Percentiles rank a stretch among this genome's conserved stretches.
phyloP scores from a whole-genome alignment of 2,329 filamentous ascomycete genomes.

The Fusarium continuum region DNA sequence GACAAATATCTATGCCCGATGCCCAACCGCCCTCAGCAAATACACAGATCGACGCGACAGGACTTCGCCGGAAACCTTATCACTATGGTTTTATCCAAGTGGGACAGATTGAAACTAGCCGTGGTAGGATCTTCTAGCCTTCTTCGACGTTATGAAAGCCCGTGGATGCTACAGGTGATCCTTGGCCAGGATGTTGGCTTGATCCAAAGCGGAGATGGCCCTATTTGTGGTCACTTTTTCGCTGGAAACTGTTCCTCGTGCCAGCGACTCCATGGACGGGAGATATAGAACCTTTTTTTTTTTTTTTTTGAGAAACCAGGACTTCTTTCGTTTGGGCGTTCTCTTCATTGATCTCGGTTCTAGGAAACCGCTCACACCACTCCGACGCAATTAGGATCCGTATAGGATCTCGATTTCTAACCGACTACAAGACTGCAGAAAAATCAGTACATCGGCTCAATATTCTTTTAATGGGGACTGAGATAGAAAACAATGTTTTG shows the following conservation, averaged over 20 bases:
- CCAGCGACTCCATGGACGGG: no score
- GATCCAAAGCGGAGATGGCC: not conserved
- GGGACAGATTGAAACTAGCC: not conserved
- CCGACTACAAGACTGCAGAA: not conserved
- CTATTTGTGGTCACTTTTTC: not conserved
- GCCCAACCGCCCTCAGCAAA: not conserved
- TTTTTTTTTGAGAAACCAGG: not conserved
- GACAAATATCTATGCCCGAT: not conserved
- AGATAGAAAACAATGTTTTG: not conserved
- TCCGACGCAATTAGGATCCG: not conserved
- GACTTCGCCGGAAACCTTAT: no score
- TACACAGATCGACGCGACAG: not conserved
- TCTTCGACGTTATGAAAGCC: not conserved
- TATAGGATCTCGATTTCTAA: not conserved
- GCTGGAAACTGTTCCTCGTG: not conserved
- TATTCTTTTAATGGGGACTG: not conserved
- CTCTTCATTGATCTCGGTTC: not conserved
- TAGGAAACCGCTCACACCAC: rapidly evolving
- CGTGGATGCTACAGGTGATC: not conserved
- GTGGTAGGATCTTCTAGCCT: not conserved
- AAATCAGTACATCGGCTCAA: not conserved
- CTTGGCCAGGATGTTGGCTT: not conserved
- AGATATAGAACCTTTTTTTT: not conserved
- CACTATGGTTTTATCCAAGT: not conserved
- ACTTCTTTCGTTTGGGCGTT: rapidly evolving